Evolutionary conservation across 768 basidiomycete species (phyloP).

Genomic region (Kwoniella heveanensis): DNA sequence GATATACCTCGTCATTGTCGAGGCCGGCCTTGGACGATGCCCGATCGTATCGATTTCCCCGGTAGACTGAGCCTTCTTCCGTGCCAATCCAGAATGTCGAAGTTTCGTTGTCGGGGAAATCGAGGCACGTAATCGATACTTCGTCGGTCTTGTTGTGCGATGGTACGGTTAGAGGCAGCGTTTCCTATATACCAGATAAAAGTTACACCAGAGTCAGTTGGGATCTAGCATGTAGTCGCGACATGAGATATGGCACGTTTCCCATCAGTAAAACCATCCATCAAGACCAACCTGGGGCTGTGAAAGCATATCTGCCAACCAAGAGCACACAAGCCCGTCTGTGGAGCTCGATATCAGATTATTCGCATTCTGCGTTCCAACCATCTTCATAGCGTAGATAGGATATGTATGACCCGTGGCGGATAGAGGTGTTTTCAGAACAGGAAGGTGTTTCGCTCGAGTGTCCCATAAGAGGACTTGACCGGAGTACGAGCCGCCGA

Average conservation of each 20-base stretch:
- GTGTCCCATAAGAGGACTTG: conserved; percentile 99
- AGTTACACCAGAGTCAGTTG: too few species aligned
- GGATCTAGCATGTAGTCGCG: too few species aligned
- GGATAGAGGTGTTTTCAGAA: conserved; percentile 92
- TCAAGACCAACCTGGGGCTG: conserved; percentile 76
- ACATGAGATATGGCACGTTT: too few species aligned
- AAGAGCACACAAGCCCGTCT: conserved; percentile 94
- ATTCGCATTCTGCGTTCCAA: conserved; percentile 98
- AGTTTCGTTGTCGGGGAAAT: conserved; percentile 95
- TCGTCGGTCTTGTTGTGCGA: conserved; percentile 97
- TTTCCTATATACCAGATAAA: too few species aligned
- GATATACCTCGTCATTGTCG: conserved; percentile 88
- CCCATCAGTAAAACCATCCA: too few species aligned
- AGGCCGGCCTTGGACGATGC: conserved; percentile 95
- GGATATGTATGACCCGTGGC: conserved; percentile 98
- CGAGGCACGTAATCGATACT: conserved; percentile 87
- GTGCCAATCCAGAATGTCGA: conserved; percentile 97
- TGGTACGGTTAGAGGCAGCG: conserved; percentile 80
- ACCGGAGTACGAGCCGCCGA: conserved; percentile 98
- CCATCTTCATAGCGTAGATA: conserved; percentile 97
- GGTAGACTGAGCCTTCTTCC: conserved; percentile 95
- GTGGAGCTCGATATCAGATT: conserved; percentile 96
- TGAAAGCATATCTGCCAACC: conserved; percentile 98
- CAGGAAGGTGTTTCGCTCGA: conserved; percentile 90
- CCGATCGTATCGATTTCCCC: conserved; percentile 94